Evolutionary conservation across 805 yeast genomes (phyloP), one percentile per base, ranked within the genome.

Genomic region (Crinitomyces ghanaensis): DNA sequence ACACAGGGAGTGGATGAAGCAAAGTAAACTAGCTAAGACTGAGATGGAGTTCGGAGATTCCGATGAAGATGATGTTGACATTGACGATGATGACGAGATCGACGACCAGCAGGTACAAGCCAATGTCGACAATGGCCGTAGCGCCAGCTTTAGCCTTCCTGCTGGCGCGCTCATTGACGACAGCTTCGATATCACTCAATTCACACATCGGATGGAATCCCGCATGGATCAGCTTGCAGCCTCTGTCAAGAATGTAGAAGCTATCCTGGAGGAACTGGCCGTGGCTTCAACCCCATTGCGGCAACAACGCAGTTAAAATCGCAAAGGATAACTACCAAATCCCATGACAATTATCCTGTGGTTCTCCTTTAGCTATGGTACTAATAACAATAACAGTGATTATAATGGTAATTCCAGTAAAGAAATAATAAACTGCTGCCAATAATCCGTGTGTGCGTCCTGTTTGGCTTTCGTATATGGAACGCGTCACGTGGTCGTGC

Each of bases 141-240:
- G 28, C 16, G 14, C 27, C 9, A 8, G n/a, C 16, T 13, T 6
- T 13, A 8, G n/a, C 27, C 27, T 12, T 6, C 15, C 15, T 12
- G 14, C 3, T 9, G 16, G 24, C 19, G 12, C 12, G 38, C 30
- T 7, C 18, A 16, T 6, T 15, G 24, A n/a, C 30, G 31, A n/a
- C 30, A 26, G 35, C 29, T 25, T 11, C 17, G 30, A 19, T 27
- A 24, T n/a, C n/a, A n/a, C n/a, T n/a, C n/a, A n/a, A n/a, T n/a
- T n/a, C n/a, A n/a, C n/a, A n/a, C n/a, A n/a, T n/a, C n/a, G n/a
- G 6, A 19, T 33, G 13, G 8, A 28, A 12, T 17, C 8, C 15
- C 30, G 43, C 20, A 31, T 40, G 35, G 43, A 40, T 5, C 15
- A 26, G 20, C 23, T 40, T 9, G 43, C 37, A 20, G 19, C n/a